These are phyloP conservation scores for Musa itinerans DNA, from an alignment of 176 grass and related monocot species.

Conservation along the genomic window DNA sequence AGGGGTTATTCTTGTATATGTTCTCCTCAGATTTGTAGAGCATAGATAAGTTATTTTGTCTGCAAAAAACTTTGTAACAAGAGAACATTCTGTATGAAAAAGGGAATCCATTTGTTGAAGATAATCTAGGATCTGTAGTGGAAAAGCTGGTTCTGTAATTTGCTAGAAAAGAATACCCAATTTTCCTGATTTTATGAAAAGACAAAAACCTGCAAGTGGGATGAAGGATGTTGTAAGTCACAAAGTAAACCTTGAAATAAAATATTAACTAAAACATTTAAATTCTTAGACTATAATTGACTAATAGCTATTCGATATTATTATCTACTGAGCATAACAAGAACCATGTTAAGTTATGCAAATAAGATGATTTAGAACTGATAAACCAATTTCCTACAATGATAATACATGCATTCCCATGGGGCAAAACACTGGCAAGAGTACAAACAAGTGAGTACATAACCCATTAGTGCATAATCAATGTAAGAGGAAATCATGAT, in stretches of 20 bases:
- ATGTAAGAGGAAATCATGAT: no score
- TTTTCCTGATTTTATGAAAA: slow-evolving; percentile 48
- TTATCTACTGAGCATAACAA: not conserved
- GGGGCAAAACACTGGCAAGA: no score
- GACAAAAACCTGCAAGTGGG: slow-evolving; percentile 39
- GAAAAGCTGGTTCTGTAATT: slow-evolving; percentile 28
- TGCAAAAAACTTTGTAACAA: slow-evolving; percentile 27
- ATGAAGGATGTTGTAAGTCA: not conserved
- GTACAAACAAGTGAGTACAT: no score
- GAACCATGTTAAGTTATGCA: not conserved
- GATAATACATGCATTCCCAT: no score
- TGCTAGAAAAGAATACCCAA: slow-evolving; percentile 33
- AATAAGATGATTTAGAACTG: not conserved
- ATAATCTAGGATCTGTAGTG: slow-evolving; percentile 26
- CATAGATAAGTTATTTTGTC: slow-evolving; percentile 21
- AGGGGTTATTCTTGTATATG: slow-evolving; percentile 21
- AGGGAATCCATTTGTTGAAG: slow-evolving; percentile 26
- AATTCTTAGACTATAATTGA: not conserved
- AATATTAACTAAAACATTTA: not conserved
- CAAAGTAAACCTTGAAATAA: not conserved
- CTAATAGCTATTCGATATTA: not conserved
- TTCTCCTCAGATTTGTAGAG: slow-evolving; percentile 37
- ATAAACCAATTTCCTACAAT: not conserved
- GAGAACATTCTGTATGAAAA: slow-evolving; percentile 35
- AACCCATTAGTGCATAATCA: no score